A percentile compares a stretch with the other conserved stretches of the same genome.
These are phyloP conservation scores for Grosmannia serpens DNA, from an alignment of 2,329 filamentous ascomycete species.

Conservation along the genomic window DNA sequence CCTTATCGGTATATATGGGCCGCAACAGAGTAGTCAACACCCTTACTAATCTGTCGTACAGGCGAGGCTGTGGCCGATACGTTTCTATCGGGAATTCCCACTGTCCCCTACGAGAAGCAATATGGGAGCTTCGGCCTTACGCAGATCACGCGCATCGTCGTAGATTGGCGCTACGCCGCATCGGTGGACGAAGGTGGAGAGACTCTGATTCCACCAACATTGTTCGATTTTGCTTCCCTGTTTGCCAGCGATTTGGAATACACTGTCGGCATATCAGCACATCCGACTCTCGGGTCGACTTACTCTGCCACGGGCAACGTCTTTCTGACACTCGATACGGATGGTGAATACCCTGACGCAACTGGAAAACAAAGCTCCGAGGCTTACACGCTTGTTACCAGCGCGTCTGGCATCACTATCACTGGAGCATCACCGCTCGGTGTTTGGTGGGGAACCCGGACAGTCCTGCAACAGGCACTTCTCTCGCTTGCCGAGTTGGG, in stretches of 20 bases:
- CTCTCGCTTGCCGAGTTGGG: constrained; percentile 29
- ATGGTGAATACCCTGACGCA: constrained; percentile 28
- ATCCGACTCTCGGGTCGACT: constrained; percentile 18
- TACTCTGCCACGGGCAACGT: constrained; percentile 18
- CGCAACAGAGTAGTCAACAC: background rate
- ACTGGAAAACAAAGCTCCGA: constrained; percentile 35
- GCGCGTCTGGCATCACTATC: constrained; percentile 29
- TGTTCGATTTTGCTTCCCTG: constrained; percentile 32
- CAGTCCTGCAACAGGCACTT: constrained; percentile 31
- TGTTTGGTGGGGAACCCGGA: constrained; percentile 46
- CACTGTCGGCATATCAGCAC: background rate
- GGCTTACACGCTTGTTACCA: constrained; percentile 34
- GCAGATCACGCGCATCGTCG: constrained; percentile 24
- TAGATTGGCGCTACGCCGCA: constrained; percentile 30
- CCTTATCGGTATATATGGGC: background rate
- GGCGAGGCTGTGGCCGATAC: background rate
- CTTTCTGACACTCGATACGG: constrained; percentile 34
- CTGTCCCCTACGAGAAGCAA: background rate
- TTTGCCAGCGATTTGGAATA: constrained; percentile 27
- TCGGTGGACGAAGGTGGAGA: constrained; percentile 30
- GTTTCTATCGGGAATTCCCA: constrained; percentile 6
- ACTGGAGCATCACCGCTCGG: constrained; percentile 41
- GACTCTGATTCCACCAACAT: constrained; percentile 39
- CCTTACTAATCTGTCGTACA: background rate
- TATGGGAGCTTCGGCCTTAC: constrained; percentile 17